Base-by-base conservation (phyloP, 2,329 filamentous ascomycete species). In the Rutstroemia sp. region DNA sequence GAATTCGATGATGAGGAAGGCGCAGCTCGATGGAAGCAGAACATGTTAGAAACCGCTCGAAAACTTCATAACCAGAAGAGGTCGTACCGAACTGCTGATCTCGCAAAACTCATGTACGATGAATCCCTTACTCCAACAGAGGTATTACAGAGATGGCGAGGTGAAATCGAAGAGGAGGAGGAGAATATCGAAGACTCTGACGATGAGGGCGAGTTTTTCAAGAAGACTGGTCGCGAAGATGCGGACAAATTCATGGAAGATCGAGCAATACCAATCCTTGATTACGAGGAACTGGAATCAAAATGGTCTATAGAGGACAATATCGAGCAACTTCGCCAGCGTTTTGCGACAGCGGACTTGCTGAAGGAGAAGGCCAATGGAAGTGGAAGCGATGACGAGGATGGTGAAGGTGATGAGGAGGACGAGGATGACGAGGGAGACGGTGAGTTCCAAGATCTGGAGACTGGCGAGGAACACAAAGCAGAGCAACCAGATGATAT, bases 101-200 rank as follows among this genome's bases (percentile, higher is more conserved):
- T 99, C 30, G 90, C 90, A 0, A 85, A 88, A 62, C 79, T 95
- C 71, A 87, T 99, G 75, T 99, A 99, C 71, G 88, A 97, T 65
- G 81, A 88, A 41, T 83, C 85, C 10, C 73, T 99, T 27, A 83
- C 86, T 1, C 84, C 92, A 1, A 77, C 78, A 3, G 85, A 95
- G 57, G 90, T 92, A 1, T 75, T 96, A 41, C 80, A 81, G 63
- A 84, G 81, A 69, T 99, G 94, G 94, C 81, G 81, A 58, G 90
- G 91, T 2, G 81, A 88, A 42, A 75, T 77, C 3, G 73, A 77
- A 1, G 75, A 75, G 3, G 76, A 83, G 48, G 84, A 85, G 51
- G 78, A 83, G 21, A 75, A 82, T 4, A 79, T 82, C 10, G 79
- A 81, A 38, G 76, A 80, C 10, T 75, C 77, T 0, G 79, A 81